Conservation (phyloP, 768 basidiomycete genomes). For the Hemileccinum impolitum region DNA sequence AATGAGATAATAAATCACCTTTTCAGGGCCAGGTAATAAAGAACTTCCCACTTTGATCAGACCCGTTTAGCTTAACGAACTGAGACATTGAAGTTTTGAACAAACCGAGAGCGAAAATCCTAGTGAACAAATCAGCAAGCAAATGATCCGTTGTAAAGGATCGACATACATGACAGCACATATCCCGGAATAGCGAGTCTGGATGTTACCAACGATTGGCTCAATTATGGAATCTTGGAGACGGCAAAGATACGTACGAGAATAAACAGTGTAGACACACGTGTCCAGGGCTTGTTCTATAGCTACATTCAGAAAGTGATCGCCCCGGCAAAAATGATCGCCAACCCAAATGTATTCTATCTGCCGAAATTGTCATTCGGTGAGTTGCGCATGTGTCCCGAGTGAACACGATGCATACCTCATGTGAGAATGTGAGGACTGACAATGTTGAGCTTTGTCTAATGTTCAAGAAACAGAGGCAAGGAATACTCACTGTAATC, state of each 20-base stretch:
- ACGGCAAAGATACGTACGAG: background rate
- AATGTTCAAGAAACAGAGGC: background rate
- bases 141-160: too few species aligned
- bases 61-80: background rate
- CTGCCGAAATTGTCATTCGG: background rate
- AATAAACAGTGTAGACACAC: constrained; percentile 7
- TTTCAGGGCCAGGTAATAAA: background rate
- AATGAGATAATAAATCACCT: background rate
- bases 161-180: too few species aligned
- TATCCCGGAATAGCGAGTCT: too few species aligned
- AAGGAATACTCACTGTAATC: constrained; percentile 6
- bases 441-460: background rate
- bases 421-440: constrained; percentile 9
- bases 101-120: too few species aligned
- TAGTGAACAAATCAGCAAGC: too few species aligned
- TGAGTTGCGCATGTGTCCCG: background rate
- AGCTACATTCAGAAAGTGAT: background rate
- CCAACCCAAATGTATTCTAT: constrained; percentile 15
- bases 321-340: background rate
- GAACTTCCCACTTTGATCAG: background rate
- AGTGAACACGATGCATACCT: background rate
- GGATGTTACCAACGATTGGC: too few species aligned
- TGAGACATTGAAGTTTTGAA: background rate
- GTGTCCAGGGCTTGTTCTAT: constrained; percentile 9
- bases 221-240: background rate